Evolutionary conservation across 2,329 filamentous ascomycete genomes (phyloP).

Genomic region (Lojkania enalia): DNA sequence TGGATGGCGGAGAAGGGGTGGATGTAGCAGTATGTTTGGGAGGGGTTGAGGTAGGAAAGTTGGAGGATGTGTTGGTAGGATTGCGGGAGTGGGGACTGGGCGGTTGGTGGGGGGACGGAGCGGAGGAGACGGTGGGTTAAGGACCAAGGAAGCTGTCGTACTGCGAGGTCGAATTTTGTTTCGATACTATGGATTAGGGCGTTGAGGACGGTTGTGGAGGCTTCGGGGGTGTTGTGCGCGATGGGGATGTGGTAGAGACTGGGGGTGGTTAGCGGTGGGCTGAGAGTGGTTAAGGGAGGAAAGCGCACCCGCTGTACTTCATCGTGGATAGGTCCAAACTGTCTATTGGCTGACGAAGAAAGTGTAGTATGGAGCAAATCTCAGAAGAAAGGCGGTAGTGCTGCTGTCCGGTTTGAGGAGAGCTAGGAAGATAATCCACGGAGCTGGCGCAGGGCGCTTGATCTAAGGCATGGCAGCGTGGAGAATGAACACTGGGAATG

Average conservation of each 20-base stretch:
- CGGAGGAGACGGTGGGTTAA: constrained; percentile 41
- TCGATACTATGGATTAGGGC: constrained; percentile 34
- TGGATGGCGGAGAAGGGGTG: constrained; percentile 17
- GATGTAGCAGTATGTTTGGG: constrained; percentile 29
- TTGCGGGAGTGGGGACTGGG: constrained; percentile 7
- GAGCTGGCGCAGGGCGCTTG: no score
- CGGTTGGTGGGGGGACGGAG: constrained; percentile 24
- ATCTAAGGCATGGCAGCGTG: no score
- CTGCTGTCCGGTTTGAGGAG: no score
- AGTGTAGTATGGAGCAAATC: not conserved
- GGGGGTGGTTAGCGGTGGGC: not conserved
- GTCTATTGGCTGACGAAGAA: no score
- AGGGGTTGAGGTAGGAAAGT: constrained; percentile 24
- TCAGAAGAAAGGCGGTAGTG: no score
- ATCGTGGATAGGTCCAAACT: constrained; percentile 15
- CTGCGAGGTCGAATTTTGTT: constrained; percentile 25
- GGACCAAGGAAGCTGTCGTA: constrained; percentile 28
- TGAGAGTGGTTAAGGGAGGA: not conserved
- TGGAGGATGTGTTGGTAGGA: constrained; percentile 38
- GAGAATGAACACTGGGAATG: no score
- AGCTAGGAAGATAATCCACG: no score
- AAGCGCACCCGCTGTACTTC: constrained; percentile 26
- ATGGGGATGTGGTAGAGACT: constrained; percentile 42
- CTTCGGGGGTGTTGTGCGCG: constrained; percentile 25
- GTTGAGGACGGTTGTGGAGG: constrained; percentile 24